These are phyloP conservation scores for Aspergillus ibericus DNA, from an alignment of 2,329 filamentous ascomycete species.

Conservation along the genomic window DNA sequence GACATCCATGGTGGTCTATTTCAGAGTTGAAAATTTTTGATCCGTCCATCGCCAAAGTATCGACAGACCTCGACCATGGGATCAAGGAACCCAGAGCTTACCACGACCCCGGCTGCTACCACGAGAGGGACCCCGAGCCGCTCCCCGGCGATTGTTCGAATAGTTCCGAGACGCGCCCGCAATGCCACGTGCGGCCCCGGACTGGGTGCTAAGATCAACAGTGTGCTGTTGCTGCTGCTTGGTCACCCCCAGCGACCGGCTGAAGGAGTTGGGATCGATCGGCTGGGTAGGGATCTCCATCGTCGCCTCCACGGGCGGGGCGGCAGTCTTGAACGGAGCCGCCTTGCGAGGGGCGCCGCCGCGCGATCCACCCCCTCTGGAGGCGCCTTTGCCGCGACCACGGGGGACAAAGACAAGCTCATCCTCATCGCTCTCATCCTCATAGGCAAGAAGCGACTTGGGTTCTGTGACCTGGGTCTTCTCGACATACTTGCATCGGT, in stretches of 20 bases:
- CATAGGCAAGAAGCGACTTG: constrained; percentile 48
- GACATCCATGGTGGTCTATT: constrained; percentile 23
- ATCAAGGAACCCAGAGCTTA: constrained; percentile 49
- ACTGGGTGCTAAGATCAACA: constrained; percentile 35
- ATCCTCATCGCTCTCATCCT: constrained; percentile 51
- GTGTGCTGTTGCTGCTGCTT: constrained; percentile 28
- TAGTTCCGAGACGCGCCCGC: constrained; percentile 36
- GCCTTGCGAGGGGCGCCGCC: constrained; percentile 33
- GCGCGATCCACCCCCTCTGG: constrained; percentile 28
- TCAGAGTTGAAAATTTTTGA: constrained; percentile 21
- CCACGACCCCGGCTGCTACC: constrained; percentile 42
- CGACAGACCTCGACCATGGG: constrained; percentile 16
- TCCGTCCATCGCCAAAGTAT: constrained; percentile 19
- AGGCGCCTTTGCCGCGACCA: constrained; percentile 38
- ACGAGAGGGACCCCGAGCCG: constrained; percentile 34
- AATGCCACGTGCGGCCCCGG: constrained; percentile 36
- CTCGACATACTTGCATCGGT: constrained; percentile 47
- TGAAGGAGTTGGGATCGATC: constrained; percentile 52
- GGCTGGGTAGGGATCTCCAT: constrained; percentile 48
- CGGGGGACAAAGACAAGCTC: constrained; percentile 49
- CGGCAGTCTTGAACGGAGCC: constrained; percentile 22
- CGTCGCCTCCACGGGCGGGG: constrained; percentile 28
- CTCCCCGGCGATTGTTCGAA: constrained; percentile 34
- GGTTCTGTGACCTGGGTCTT: constrained; percentile 43
- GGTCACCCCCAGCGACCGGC: constrained; percentile 37